Evolutionary conservation across 2,329 filamentous ascomycete species (phyloP).

Genomic region (Malbranchea zuffiana): DNA sequence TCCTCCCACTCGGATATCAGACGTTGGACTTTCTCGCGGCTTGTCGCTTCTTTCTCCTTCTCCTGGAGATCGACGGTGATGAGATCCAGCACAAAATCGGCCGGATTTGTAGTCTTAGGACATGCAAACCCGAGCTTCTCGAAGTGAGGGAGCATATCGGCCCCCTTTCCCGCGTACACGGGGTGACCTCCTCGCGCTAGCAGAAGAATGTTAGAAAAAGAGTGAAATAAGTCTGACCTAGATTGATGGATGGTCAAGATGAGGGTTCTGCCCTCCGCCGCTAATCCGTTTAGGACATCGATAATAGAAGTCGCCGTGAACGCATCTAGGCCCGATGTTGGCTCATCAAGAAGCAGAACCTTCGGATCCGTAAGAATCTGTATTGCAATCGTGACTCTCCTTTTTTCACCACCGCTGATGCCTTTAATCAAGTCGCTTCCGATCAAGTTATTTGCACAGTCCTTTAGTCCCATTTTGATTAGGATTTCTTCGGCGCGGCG

Average conservation of each 20-base stretch:
- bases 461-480: slow-evolving; percentile 64
- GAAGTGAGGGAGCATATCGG: slow-evolving; percentile 57
- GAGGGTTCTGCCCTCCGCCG: slow-evolving; percentile 61
- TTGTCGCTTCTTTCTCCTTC: slow-evolving; percentile 50
- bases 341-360: slow-evolving; percentile 63
- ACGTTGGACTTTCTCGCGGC: slow-evolving; percentile 49
- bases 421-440: slow-evolving; percentile 64
- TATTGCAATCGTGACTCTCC: slow-evolving; percentile 65
- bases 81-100: slow-evolving; percentile 65
- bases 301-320: slow-evolving; percentile 69
- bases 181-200: slow-evolving; percentile 58
- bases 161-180: slow-evolving; percentile 55
- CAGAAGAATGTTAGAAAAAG: slow-evolving; percentile 61
- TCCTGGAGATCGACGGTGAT: slow-evolving; percentile 66
- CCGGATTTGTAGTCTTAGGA: slow-evolving; percentile 60
- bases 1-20: slow-evolving; percentile 51
- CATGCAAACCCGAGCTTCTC: slow-evolving; percentile 50
- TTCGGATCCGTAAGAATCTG: slow-evolving; percentile 67
- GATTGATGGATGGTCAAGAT: slow-evolving; percentile 72
- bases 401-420: slow-evolving; percentile 69
- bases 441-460: slow-evolving; percentile 64
- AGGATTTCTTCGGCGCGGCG: slow-evolving; percentile 60
- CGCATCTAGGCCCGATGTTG: slow-evolving; percentile 64
- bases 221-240: slow-evolving; percentile 58
- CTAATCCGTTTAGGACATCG: slow-evolving; percentile 59